Base-by-base conservation (phyloP, 139 green algal genomes). In the Monoraphidium neglectum region DNA sequence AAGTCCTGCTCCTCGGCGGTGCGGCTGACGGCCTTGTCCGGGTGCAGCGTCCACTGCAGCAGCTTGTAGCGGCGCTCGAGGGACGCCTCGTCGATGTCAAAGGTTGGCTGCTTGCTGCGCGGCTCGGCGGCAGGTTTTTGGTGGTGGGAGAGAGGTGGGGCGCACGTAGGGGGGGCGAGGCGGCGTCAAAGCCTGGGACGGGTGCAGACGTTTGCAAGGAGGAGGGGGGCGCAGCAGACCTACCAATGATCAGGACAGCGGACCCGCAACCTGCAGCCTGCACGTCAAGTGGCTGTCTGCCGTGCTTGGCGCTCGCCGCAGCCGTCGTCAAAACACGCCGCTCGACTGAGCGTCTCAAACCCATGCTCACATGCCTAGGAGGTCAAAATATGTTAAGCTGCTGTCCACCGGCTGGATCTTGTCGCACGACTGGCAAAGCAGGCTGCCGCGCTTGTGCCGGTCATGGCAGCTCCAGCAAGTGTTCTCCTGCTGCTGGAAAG, bases 21-120 rank as follows among this genome's bases (percentile, higher is more conserved):
- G 10, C 63, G 74, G 2, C 30, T 69, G 21, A 68, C 70, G 66
- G 90, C 79, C 54, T 88, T 88, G 77, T 94, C 90, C 2, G 90
- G 90, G 73, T 94, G 90, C 62, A 94, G 61, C 24, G 80, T 70
- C 75, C 77, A 83, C 79, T 94, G 90, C 51, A 93, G 75, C 23
- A 37, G 37, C 70, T 89, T 90, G 84, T 93, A 94, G 2, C 71
- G 73, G 37, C 43, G 54, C 68, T 94, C 90, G 37, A 94, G 82
- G 16, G 77, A 26, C 3, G 43, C n/a, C 2, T 77, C 23, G 37
- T 90, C 80, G 4, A 94, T 1, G 23, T 92, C 82, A 67, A 86
- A 94, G 2, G 38, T 74, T 16, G 73, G 71, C n/a, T 75, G n/a
- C 5, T 37, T 43, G 24, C 81, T 88, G 79, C 62, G 74, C 2